phyloP scores from a whole-genome alignment of 148 eudicot genomes.

The Cornus kousa region DNA sequence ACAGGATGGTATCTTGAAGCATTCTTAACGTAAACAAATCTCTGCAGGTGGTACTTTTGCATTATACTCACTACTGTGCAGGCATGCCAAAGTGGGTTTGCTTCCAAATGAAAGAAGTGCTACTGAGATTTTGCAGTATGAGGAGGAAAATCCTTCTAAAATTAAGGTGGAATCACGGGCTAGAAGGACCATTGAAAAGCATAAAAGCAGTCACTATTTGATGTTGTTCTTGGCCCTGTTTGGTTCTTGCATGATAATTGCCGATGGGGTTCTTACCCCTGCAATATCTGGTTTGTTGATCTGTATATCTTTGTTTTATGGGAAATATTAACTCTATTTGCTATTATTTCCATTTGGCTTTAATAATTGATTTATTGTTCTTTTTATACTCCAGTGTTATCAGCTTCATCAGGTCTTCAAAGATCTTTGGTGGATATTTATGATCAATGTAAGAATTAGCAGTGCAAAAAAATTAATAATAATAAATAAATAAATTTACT shows the following conservation, averaged over 20 bases:
- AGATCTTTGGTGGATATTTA: constrained; percentile 34
- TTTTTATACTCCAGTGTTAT: constrained; percentile 29
- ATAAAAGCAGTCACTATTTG: constrained; percentile 50
- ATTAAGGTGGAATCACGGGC: constrained; percentile 28
- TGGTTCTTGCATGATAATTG: constrained; percentile 83
- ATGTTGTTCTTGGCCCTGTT: constrained; percentile 64
- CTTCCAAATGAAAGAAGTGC: constrained; percentile 53
- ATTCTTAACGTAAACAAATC: not conserved
- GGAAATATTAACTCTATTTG: not conserved
- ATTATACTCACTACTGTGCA: constrained; percentile 60
- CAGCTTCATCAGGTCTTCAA: constrained; percentile 43
- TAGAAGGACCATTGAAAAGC: constrained; percentile 53
- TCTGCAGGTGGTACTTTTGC: constrained; percentile 77
- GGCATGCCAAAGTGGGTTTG: constrained; percentile 63
- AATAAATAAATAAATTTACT: not conserved
- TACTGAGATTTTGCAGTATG: constrained; percentile 35
- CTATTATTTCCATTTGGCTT: not conserved
- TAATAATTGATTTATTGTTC: not conserved
- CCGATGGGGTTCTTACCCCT: constrained; percentile 78
- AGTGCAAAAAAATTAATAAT: not conserved
- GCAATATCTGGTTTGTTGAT: constrained; percentile 64
- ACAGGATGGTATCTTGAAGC: not conserved
- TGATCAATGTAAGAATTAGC: constrained; percentile 26
- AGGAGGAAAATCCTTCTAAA: constrained; percentile 23
- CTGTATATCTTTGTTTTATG: not conserved